Conservation (phyloP, 1,139 yeast genomes). For the Dujonia santamariae region DNA sequence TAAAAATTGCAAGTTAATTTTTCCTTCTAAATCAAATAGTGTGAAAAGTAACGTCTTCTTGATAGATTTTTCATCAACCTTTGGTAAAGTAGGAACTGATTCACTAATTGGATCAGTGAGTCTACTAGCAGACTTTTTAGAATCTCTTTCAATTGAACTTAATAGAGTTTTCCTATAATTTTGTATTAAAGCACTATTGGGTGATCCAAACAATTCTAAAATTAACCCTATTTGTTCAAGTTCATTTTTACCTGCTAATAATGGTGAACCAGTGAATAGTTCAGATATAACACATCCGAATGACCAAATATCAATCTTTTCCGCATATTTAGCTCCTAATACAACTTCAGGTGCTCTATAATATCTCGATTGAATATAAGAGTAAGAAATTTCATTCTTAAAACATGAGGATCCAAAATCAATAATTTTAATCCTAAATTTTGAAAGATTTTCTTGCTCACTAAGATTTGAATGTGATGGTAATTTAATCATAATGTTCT, state of each 20-base stretch:
- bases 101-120: neutral
- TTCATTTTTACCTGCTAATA: slow-evolving; percentile 71
- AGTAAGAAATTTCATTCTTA: slow-evolving; percentile 43
- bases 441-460: neutral
- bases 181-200: slow-evolving; percentile 33
- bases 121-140: slow-evolving; percentile 1
- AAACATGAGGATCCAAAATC: slow-evolving; percentile 66
- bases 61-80: slow-evolving; percentile 23
- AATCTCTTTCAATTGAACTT: slow-evolving; percentile 13
- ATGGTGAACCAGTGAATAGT: slow-evolving; percentile 60
- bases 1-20: slow-evolving; percentile 28
- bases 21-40: slow-evolving; percentile 41
- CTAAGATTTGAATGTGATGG: slow-evolving; percentile 14
- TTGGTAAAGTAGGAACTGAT: slow-evolving; percentile 8
- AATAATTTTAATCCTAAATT: slow-evolving; percentile 49
- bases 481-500: slow-evolving; percentile 54
- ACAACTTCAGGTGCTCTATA: slow-evolving; percentile 79
- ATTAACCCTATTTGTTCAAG: slow-evolving; percentile 59
- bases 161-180: slow-evolving; percentile 21
- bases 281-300: slow-evolving; percentile 70
- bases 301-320: slow-evolving; percentile 79
- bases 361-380: slow-evolving; percentile 63
- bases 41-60: slow-evolving; percentile 33
- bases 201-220: slow-evolving; percentile 62
- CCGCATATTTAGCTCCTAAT: slow-evolving; percentile 70